Conservation (phyloP, 1,284 basidiomycete species). For the Lentinula novae-zelandiae region DNA sequence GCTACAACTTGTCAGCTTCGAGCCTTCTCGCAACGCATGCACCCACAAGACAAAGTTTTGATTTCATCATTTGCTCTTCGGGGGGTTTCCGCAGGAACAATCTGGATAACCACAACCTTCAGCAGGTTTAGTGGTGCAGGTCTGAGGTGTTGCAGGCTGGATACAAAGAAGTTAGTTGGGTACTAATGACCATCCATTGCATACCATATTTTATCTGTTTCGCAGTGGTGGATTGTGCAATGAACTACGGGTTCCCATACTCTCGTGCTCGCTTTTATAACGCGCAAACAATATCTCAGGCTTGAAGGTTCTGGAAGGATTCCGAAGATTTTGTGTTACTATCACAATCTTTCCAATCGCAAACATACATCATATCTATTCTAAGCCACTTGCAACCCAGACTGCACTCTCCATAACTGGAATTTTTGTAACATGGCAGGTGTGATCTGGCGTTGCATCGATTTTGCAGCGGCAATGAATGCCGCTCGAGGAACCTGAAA, state of each 20-base stretch:
- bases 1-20: not conserved
- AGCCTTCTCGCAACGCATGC: not conserved
- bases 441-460: constrained; percentile 83
- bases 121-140: constrained; percentile 5
- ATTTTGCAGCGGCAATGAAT: constrained; percentile 72
- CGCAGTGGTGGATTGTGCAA: not conserved
- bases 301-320: not conserved
- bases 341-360: too few relatives aligned
- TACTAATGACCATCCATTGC: not conserved
- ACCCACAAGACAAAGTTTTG: not conserved
- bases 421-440: constrained; percentile 74
- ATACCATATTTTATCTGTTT: not conserved
- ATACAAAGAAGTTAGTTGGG: not conserved
- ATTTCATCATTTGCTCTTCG: constrained; percentile 16
- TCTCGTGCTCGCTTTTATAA: not conserved
- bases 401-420: constrained; percentile 52
- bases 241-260: too few relatives aligned
- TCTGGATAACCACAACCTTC: constrained; percentile 16
- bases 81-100: constrained; percentile 18
- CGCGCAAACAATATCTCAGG: too few relatives aligned
- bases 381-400: constrained; percentile 23
- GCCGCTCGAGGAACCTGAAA: constrained; percentile 70
- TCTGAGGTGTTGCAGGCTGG: not conserved
- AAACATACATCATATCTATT: not conserved
- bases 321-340: not conserved